Evolutionary conservation across 2,329 filamentous ascomycete genomes (phyloP).

Genomic region (Pestalotiopsis sp.): DNA sequence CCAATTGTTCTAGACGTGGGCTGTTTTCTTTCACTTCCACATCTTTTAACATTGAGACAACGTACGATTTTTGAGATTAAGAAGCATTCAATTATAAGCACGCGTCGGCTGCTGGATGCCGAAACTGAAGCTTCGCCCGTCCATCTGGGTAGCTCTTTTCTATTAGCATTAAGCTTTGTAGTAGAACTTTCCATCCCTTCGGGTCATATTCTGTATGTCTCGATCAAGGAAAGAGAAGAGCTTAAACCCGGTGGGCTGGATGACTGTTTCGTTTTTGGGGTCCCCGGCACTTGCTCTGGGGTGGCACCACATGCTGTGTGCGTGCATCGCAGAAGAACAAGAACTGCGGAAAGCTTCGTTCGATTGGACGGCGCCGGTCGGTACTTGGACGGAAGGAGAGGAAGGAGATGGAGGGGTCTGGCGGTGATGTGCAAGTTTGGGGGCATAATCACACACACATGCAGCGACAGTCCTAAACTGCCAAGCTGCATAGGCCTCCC

Average conservation of each 20-base stretch:
- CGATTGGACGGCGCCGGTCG: background rate
- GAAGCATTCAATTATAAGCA: background rate
- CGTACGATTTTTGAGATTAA: background rate
- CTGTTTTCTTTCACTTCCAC: background rate
- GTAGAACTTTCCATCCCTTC: background rate
- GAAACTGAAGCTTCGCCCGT: background rate
- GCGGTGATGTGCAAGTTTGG: no score
- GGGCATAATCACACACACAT: background rate
- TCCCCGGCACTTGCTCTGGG: background rate
- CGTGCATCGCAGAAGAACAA: background rate
- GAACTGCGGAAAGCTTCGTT: background rate
- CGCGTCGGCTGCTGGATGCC: background rate
- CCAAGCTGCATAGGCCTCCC: background rate
- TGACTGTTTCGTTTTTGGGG: background rate
- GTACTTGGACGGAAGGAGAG: background rate
- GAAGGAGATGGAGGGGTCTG: background rate
- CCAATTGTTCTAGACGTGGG: background rate
- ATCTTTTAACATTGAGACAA: background rate
- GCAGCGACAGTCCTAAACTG: background rate
- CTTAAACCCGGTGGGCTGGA: background rate
- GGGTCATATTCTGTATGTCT: background rate
- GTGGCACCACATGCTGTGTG: background rate
- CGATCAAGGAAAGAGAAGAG: background rate
- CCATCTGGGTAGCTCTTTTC: background rate
- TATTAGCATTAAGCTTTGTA: background rate